Percentiles rank a stretch among this genome's conserved stretches.
Evolutionary conservation across 164 flowering plant species (phyloP).

Genomic region (Tinospora cordifolia): DNA sequence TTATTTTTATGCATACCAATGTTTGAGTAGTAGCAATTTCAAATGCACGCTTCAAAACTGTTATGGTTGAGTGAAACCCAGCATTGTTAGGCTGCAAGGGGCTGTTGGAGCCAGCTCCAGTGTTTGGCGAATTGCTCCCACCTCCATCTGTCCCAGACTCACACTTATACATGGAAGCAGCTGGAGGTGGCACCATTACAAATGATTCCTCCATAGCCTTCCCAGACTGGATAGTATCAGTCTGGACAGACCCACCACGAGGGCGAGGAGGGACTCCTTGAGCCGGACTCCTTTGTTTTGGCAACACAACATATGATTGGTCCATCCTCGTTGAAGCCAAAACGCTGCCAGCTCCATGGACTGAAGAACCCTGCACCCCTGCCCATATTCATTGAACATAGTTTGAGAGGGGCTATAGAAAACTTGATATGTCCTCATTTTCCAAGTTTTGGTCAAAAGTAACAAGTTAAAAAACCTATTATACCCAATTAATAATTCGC

Average conservation of each 20-base stretch:
- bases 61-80: conserved; percentile 77
- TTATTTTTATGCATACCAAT: conserved; percentile 40
- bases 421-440: not conserved
- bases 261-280: conserved; percentile 75
- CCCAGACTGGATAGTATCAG: conserved; percentile 50
- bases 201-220: conserved; percentile 94
- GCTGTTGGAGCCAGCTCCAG: conserved; percentile 40
- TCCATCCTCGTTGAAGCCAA: conserved; percentile 75
- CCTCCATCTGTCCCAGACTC: conserved; percentile 65
- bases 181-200: conserved; percentile 83
- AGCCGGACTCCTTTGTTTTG: conserved; percentile 60
- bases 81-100: conserved; percentile 51
- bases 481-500: not conserved
- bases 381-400: conserved; percentile 15
- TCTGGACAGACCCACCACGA: conserved; percentile 37
- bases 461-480: no score
- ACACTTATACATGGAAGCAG: conserved; percentile 70
- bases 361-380: conserved; percentile 79
- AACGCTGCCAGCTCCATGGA: conserved; percentile 66
- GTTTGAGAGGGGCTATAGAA: not conserved
- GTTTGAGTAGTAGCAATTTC: conserved; percentile 84
- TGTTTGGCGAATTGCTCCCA: conserved; percentile 36
- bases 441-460: not conserved
- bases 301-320: conserved; percentile 83
- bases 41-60: conserved; percentile 83